These are phyloP conservation scores for Candida jianshihensis DNA, from an alignment of 805 yeast species.

Conservation along the genomic window DNA sequence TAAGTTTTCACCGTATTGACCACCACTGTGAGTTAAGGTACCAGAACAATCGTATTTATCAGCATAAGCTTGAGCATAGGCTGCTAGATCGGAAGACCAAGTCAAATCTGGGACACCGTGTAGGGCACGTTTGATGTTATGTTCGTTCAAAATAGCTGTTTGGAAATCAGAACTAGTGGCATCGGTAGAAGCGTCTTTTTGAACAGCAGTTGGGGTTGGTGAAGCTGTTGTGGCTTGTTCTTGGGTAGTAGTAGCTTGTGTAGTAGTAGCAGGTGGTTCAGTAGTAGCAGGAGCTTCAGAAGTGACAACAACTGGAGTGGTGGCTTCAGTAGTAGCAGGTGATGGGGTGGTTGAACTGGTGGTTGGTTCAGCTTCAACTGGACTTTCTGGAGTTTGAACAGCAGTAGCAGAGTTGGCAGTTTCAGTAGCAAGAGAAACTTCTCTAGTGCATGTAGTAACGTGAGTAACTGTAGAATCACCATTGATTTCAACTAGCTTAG, in stretches of 20 bases:
- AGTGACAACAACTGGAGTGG: conserved; percentile 13
- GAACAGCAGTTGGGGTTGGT: conserved; percentile 8
- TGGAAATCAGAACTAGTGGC: conserved; percentile 26
- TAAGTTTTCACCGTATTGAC: conserved; percentile 64
- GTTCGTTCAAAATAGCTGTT: conserved; percentile 37
- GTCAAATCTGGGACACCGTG: conserved; percentile 39
- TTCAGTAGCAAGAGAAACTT: not conserved
- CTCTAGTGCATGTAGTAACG: conserved; percentile 16
- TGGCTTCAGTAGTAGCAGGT: conserved; percentile 2
- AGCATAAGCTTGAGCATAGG: conserved; percentile 46
- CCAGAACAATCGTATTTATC: conserved; percentile 52
- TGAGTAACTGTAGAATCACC: conserved; percentile 18
- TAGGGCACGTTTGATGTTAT: conserved; percentile 41
- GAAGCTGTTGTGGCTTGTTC: conserved; percentile 6
- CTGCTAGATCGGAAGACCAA: conserved; percentile 42
- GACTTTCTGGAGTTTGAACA: not conserved
- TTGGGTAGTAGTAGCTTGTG: conserved; percentile 8
- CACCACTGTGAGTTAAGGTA: conserved; percentile 50
- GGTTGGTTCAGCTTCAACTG: not conserved
- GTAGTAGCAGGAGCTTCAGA: conserved; percentile 11
- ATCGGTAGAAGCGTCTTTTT: conserved; percentile 10
- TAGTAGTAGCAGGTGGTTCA: conserved; percentile 6
- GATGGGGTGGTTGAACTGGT: conserved; percentile 1
- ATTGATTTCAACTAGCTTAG: conserved; percentile 16
- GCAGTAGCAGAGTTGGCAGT: not conserved